phyloP scores from a whole-genome alignment of 257 asterid species.

The Salvia splendens region DNA sequence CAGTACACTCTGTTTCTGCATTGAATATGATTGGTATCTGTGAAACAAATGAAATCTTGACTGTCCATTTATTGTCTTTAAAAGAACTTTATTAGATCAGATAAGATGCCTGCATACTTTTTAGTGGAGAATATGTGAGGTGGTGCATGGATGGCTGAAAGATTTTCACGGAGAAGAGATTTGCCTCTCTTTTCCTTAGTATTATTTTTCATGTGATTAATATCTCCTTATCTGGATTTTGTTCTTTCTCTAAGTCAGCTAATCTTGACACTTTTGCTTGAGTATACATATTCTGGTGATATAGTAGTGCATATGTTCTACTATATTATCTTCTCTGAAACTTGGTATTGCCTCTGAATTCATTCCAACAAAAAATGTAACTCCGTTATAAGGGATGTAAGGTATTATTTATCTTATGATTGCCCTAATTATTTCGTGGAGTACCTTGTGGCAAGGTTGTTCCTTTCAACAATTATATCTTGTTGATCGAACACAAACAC shows the following conservation, averaged over 20 bases:
- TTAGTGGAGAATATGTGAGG: constrained; percentile 3
- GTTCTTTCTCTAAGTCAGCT: constrained; percentile 13
- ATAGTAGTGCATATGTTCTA: constrained; percentile 1
- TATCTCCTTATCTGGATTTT: not conserved
- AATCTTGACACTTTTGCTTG: constrained; percentile 1
- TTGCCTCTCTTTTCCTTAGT: not conserved
- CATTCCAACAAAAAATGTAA: constrained; percentile 12
- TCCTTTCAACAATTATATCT: constrained; percentile 13
- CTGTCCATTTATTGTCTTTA: constrained; percentile 3
- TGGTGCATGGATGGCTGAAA: constrained; percentile 9
- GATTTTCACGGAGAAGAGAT: constrained; percentile 18
- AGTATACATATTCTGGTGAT: not conserved
- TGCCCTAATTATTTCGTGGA: constrained; percentile 1
- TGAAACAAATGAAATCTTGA: constrained; percentile 16
- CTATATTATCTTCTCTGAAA: not conserved
- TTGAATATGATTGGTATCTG: constrained; percentile 13
- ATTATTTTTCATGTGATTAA: not conserved
- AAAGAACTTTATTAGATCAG: not conserved
- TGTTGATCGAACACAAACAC: not conserved
- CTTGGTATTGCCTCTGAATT: constrained; percentile 20
- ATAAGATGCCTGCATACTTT: constrained; percentile 18
- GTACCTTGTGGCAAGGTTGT: not conserved
- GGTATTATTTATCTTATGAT: constrained; percentile 7
- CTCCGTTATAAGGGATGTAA: not conserved
- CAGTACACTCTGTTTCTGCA: constrained; percentile 18